Evolutionary conservation across 768 basidiomycete genomes (phyloP).

Genomic region (Sporobolomyces phaffii): DNA sequence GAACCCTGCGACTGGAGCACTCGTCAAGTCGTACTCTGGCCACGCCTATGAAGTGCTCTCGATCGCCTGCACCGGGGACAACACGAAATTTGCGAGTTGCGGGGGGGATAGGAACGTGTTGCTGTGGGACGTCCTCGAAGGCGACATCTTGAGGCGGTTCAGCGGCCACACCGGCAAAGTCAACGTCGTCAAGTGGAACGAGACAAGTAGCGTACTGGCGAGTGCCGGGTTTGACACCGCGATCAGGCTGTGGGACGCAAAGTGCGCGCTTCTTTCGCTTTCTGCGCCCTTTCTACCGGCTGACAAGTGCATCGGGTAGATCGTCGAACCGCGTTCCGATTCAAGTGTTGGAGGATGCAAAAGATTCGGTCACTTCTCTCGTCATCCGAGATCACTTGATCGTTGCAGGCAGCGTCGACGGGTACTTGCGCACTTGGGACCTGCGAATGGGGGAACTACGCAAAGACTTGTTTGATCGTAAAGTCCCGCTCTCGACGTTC

Average conservation of each 20-base stretch:
- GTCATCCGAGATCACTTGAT: slow-evolving; percentile 60
- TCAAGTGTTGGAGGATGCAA: slow-evolving; percentile 82
- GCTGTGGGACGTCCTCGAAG: slow-evolving; percentile 89
- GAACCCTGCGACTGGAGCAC: slow-evolving; percentile 78
- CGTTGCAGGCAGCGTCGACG: slow-evolving; percentile 80
- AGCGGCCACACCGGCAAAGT: slow-evolving; percentile 87
- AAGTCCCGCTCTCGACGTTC: too few species aligned
- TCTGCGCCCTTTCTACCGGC: not conserved
- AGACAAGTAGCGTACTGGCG: slow-evolving; percentile 76
- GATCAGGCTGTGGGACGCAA: slow-evolving; percentile 83
- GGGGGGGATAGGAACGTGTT: slow-evolving; percentile 91
- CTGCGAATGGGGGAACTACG: slow-evolving; percentile 84
- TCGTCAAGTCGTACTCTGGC: slow-evolving; percentile 82
- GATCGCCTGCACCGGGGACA: slow-evolving; percentile 63
- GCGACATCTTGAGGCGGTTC: slow-evolving; percentile 72
- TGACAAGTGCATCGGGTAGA: slow-evolving; percentile 47
- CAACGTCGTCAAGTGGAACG: slow-evolving; percentile 81
- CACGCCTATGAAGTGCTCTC: slow-evolving; percentile 95
- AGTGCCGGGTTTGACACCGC: slow-evolving; percentile 84
- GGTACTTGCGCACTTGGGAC: slow-evolving; percentile 87
- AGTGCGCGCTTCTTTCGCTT: slow-evolving; percentile 51
- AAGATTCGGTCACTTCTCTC: slow-evolving; percentile 76
- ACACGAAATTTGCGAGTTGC: slow-evolving; percentile 84
- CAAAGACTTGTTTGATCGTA: slow-evolving; percentile 86
- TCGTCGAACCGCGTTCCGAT: slow-evolving; percentile 75